phyloP scores from a whole-genome alignment of 2,329 filamentous ascomycete genomes.

The Fusarium aywerte region DNA sequence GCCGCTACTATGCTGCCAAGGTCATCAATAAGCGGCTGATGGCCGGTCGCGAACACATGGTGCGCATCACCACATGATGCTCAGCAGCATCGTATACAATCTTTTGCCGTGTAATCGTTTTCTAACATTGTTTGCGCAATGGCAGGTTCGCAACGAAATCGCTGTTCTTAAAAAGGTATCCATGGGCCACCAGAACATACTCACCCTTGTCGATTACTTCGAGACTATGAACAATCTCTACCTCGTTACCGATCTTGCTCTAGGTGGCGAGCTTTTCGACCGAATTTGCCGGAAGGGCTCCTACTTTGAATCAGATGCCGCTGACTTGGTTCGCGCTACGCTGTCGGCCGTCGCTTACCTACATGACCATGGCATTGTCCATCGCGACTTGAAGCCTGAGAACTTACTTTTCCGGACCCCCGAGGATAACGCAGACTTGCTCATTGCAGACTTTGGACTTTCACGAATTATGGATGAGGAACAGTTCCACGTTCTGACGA shows the following conservation, averaged over 20 bases:
- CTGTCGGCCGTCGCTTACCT: conserved; percentile 98
- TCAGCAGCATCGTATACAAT: neutral
- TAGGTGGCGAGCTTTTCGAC: conserved; percentile 97
- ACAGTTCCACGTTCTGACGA: conserved; percentile 96
- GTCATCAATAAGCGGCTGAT: conserved; percentile 99
- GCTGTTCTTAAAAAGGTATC: conserved; percentile 97
- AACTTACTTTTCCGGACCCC: conserved; percentile 96
- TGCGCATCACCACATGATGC: conserved; percentile 53
- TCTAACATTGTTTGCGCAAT: conserved; percentile 31
- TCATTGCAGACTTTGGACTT: conserved; percentile 97
- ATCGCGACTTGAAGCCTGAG: conserved; percentile 97
- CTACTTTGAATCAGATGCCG: conserved; percentile 97
- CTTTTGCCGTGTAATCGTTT: neutral
- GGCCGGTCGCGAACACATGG: conserved; percentile 98
- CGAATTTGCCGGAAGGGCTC: conserved; percentile 98
- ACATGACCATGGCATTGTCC: conserved; percentile 98
- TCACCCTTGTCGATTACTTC: conserved; percentile 98
- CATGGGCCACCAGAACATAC: conserved; percentile 98
- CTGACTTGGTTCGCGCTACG: conserved; percentile 92
- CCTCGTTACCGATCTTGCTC: conserved; percentile 94
- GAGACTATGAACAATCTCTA: conserved; percentile 99
- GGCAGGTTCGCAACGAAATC: conserved; percentile 94
- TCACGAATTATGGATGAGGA: conserved; percentile 99
- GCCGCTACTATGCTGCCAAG: conserved; percentile 97
- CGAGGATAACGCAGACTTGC: conserved; percentile 94